Conservation (phyloP, 2,329 filamentous ascomycete genomes). For the Cercospora nicotianae region DNA sequence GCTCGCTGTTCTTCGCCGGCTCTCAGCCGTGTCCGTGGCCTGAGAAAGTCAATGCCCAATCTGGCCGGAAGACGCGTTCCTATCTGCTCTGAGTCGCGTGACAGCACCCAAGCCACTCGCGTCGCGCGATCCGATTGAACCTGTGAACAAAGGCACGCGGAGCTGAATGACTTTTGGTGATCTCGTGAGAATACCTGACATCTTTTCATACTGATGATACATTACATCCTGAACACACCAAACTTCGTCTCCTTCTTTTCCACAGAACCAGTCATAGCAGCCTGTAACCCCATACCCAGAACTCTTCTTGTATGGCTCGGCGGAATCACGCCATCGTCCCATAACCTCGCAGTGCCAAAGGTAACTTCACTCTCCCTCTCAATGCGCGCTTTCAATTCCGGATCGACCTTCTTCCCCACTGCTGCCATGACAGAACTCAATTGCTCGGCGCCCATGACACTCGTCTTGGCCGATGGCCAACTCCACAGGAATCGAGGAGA, state of each 20-base stretch:
- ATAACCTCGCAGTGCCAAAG: constrained; percentile 84
- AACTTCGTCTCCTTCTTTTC: constrained; percentile 40
- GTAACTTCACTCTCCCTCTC: constrained; percentile 86
- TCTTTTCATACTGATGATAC: not conserved
- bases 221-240: constrained; percentile 45
- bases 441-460: constrained; percentile 95
- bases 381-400: constrained; percentile 77
- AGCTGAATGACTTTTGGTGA: not conserved
- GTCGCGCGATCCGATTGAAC: not conserved
- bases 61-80: not conserved
- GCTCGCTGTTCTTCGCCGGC: not conserved
- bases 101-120: not conserved
- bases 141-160: not conserved
- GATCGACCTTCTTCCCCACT: constrained; percentile 80
- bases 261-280: constrained; percentile 42
- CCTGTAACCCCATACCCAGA: constrained; percentile 51
- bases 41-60: not conserved
- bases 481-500: constrained; percentile 89
- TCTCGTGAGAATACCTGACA: not conserved
- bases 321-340: constrained; percentile 63
- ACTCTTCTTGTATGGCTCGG: constrained; percentile 51
- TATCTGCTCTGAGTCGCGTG: not conserved
- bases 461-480: constrained; percentile 96
- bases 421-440: constrained; percentile 91
- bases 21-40: not conserved